phyloP scores from a whole-genome alignment of 345 rosid genomes.

The Citrus maxima region DNA sequence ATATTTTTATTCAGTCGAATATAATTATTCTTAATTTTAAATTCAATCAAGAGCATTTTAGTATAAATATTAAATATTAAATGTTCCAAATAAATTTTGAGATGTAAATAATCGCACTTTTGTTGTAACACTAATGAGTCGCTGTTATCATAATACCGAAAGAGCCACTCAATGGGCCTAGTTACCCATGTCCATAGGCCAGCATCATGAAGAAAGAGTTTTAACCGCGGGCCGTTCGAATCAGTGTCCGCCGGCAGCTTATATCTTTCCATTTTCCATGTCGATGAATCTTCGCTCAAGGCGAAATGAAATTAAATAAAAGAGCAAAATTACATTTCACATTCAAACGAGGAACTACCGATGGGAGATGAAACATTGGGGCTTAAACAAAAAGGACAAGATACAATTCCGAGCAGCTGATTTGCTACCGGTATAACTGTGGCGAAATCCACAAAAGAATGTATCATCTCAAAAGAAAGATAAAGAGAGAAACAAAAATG shows the following conservation, averaged over 20 bases:
- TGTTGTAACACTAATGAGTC: no score
- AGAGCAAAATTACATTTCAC: neutral
- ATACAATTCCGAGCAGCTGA: neutral
- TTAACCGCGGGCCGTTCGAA: neutral
- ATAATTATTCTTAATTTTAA: no score
- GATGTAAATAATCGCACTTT: no score
- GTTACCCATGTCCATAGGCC: neutral
- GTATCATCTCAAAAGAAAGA: neutral
- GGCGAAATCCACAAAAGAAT: neutral
- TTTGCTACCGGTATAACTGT: constrained; percentile 9
- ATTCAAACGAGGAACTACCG: neutral
- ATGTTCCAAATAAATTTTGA: no score
- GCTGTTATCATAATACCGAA: no score
- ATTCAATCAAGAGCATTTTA: no score
- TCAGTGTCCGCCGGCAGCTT: rapidly evolving
- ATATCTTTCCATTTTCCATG: neutral
- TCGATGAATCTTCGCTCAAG: neutral
- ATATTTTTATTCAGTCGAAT: no score
- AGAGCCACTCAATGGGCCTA: no score
- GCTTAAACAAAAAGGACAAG: neutral
- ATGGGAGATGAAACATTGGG: neutral
- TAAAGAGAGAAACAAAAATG: neutral
- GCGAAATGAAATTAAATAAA: neutral
- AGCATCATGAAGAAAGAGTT: neutral
- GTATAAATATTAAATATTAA: no score